Evolutionary conservation across 768 basidiomycete genomes (phyloP), one percentile per base, ranked within the genome.

Genomic region (Imleria badia): DNA sequence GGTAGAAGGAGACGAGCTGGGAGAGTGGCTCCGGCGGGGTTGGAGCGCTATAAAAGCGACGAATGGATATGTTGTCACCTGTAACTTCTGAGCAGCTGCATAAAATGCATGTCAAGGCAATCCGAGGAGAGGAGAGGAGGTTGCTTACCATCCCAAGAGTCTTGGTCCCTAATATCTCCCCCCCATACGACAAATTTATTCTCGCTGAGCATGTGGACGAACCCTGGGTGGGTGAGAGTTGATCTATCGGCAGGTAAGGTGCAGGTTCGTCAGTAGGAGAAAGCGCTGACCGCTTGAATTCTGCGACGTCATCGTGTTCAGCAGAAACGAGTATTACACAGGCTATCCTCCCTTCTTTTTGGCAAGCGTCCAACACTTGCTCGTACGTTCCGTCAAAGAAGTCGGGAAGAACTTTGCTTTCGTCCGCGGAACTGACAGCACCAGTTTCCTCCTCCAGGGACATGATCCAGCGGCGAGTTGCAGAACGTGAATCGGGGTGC

Each of bases 21-120:
- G 62, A 5, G 63, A 60, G 39, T 65, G 68, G 20, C 70, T 76
- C 30, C 83, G 81, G 17, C 81, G 81, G 0, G 91, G 86, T 66
- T 98, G 91, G 45, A 97, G 82, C 1, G 94, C 87, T 45, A 97
- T 70, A 70, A 98, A 99, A 1, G 91, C 91, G 45, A 99, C 78
- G 57, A 95, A 95, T 0, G 96, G 97, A 64, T 89, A 97, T 0
- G 94, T 93, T 2, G 94, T 94, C 3, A 87, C 87, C 65, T 91
- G 85, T 1, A 98, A 75, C 66, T 89, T 91, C 64, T 87, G 82
- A 13, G 84, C 75, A 29, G 75, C 89, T 77, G 58, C 30, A 17
- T 17, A 38, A 40, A 31, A 42, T 47, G 10, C 17, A n/a, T 29
- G 40, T 67, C 3, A 56, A 36, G 26, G 34, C 17, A 39, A 29